These are phyloP conservation scores for Scutellaria barbata DNA, from an alignment of 257 asterid genomes.

Conservation along the genomic window DNA sequence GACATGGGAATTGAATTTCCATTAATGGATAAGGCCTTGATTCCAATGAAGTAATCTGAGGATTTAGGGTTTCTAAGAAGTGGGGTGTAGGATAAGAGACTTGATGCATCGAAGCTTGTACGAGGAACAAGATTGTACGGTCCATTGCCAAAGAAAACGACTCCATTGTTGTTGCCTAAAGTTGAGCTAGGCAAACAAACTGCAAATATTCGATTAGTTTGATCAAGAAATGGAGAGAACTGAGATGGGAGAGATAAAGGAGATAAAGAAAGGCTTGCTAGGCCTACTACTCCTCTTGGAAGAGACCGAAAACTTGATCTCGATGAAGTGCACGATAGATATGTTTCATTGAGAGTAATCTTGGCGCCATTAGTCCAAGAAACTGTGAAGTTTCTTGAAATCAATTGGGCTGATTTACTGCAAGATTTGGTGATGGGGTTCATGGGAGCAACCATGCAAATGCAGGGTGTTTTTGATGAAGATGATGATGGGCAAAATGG, in stretches of 20 bases:
- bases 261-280: conserved; percentile 50
- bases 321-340: conserved; percentile 43
- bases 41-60: conserved; percentile 33
- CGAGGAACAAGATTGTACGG: conserved; percentile 38
- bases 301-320: conserved; percentile 27
- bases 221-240: conserved; percentile 30
- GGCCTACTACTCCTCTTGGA: conserved; percentile 39
- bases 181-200: conserved; percentile 40
- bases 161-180: conserved; percentile 21
- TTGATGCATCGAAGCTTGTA: conserved; percentile 30
- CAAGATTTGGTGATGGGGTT: conserved; percentile 42
- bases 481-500: conserved; percentile 21
- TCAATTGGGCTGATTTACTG: conserved; percentile 30
- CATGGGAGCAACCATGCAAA: conserved; percentile 38
- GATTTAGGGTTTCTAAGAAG: conserved; percentile 42
- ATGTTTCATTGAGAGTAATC: not conserved
- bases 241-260: conserved; percentile 43
- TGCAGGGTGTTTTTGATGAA: conserved; percentile 30
- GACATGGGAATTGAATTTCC: conserved; percentile 33
- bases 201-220: conserved; percentile 31
- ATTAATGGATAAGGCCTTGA: conserved; percentile 38
- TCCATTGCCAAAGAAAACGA: conserved; percentile 35
- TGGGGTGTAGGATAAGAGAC: conserved; percentile 43
- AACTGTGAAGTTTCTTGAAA: conserved; percentile 26
- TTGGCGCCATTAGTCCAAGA: conserved; percentile 24